These are phyloP conservation scores for Pestalotiopsis sp. DNA, from an alignment of 2,329 filamentous ascomycete species.

Conservation along the genomic window DNA sequence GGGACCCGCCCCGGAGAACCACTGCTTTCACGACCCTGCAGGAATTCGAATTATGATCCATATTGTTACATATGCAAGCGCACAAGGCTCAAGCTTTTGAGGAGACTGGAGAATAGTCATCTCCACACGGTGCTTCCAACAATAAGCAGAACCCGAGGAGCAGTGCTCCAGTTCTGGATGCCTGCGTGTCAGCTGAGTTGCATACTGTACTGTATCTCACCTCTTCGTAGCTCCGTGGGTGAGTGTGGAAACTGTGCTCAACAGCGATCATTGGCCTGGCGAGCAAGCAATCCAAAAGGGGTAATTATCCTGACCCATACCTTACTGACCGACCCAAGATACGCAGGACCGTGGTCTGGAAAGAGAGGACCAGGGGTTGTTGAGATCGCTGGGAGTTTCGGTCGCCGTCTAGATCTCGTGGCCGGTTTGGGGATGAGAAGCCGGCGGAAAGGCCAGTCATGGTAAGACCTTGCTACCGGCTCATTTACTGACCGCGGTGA, in stretches of 20 bases:
- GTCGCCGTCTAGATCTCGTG: background rate
- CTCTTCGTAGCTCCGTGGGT: background rate
- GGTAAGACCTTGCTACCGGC: background rate
- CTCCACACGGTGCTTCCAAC: background rate
- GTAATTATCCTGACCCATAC: background rate
- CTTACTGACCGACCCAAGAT: background rate
- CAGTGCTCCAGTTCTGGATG: background rate
- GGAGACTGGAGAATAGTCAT: background rate
- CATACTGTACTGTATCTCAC: background rate
- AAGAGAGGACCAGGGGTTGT: background rate
- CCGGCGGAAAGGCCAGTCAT: background rate
- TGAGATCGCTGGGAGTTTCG: background rate
- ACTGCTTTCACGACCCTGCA: background rate
- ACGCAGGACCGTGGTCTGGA: background rate
- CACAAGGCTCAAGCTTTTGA: background rate
- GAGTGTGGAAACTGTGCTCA: background rate
- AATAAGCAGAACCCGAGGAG: background rate
- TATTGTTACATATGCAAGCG: background rate
- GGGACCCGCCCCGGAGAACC: background rate
- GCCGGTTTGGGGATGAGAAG: background rate
- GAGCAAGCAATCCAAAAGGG: conserved; percentile 1
- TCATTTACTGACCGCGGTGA: background rate
- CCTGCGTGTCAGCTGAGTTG: background rate
- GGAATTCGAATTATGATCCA: background rate
- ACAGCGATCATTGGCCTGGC: background rate